Evolutionary conservation across 2,329 filamentous ascomycete species (phyloP).

Genomic region (Exophiala bonariae): DNA sequence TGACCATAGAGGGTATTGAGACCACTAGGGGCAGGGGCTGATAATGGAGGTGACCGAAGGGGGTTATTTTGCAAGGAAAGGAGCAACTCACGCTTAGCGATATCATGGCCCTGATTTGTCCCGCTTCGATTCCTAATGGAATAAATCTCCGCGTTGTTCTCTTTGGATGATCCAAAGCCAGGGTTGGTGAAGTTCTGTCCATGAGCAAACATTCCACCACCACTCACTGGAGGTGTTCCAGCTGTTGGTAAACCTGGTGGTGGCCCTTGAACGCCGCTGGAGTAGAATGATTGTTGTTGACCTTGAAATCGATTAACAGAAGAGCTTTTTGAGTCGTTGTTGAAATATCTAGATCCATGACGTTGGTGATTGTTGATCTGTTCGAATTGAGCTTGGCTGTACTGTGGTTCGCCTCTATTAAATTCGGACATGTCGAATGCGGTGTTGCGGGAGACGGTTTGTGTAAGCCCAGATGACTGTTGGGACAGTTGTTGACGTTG

Average conservation of each 20-base stretch:
- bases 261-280: constrained; percentile 82
- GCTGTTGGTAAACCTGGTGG: constrained; percentile 94
- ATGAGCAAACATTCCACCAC: constrained; percentile 84
- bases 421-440: constrained; percentile 39
- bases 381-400: constrained; percentile 64
- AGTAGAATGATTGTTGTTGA: constrained; percentile 67
- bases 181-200: constrained; percentile 75
- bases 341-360: constrained; percentile 82
- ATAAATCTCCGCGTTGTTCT: constrained; percentile 71
- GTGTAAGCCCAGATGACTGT: constrained; percentile 58
- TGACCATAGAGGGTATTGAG: constrained; percentile 84
- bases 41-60: constrained; percentile 74
- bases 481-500: constrained; percentile 73
- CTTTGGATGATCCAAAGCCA: constrained; percentile 67
- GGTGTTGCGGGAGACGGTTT: constrained; percentile 32
- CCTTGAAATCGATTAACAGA: constrained; percentile 40
- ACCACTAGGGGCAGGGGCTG: constrained; percentile 80
- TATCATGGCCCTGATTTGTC: constrained; percentile 71
- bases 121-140: constrained; percentile 65
- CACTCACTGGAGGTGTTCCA: constrained; percentile 81
- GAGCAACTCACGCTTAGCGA: constrained; percentile 97
- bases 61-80: constrained; percentile 89
- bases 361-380: constrained; percentile 67
- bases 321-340: constrained; percentile 64
- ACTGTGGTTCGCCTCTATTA: constrained; percentile 52